A percentile compares a stretch with the other conserved stretches of the same genome.
Evolutionary conservation across 345 rosid species (phyloP).

Genomic region (Sisymbrium altissimum): DNA sequence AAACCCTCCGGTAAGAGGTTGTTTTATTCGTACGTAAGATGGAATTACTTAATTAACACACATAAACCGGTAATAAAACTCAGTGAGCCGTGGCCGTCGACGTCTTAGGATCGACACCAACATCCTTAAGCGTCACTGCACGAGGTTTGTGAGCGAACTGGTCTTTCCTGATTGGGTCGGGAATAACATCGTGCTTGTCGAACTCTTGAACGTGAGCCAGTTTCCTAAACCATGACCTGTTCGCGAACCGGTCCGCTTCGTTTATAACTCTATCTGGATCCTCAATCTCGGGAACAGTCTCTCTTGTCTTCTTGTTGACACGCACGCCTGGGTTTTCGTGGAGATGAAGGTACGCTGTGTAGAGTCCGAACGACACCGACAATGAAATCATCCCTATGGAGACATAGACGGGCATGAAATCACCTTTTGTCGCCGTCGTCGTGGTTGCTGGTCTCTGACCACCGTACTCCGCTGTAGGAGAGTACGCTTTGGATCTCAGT

Average conservation of each 20-base stretch:
- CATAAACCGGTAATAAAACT: not conserved
- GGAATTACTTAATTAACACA: not conserved
- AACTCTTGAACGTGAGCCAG: slow-evolving; percentile 63
- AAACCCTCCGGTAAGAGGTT: not conserved
- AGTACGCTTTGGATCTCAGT: slow-evolving; percentile 37
- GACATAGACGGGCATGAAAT: slow-evolving; percentile 41
- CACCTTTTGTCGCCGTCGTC: slow-evolving; percentile 31
- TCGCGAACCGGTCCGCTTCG: slow-evolving; percentile 42
- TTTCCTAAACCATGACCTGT: slow-evolving; percentile 67
- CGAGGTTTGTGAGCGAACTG: slow-evolving; percentile 38
- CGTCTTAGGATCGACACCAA: slow-evolving; percentile 52
- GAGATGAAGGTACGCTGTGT: slow-evolving; percentile 63
- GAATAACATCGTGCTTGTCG: slow-evolving; percentile 23
- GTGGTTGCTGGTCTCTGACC: no score
- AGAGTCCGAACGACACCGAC: slow-evolving; percentile 47
- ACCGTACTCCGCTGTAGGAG: no score
- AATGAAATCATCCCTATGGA: slow-evolving; percentile 46
- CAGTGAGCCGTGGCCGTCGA: slow-evolving; percentile 4
- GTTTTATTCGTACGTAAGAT: not conserved
- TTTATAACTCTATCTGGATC: slow-evolving; percentile 54
- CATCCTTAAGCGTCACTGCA: slow-evolving; percentile 54
- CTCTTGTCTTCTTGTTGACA: slow-evolving; percentile 63
- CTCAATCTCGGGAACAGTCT: slow-evolving; percentile 69
- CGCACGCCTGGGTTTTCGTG: slow-evolving; percentile 55
- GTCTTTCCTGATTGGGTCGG: slow-evolving; percentile 39